These are phyloP conservation scores for Penicillium sp. DNA, from an alignment of 2,329 filamentous ascomycete species.

Conservation along the genomic window DNA sequence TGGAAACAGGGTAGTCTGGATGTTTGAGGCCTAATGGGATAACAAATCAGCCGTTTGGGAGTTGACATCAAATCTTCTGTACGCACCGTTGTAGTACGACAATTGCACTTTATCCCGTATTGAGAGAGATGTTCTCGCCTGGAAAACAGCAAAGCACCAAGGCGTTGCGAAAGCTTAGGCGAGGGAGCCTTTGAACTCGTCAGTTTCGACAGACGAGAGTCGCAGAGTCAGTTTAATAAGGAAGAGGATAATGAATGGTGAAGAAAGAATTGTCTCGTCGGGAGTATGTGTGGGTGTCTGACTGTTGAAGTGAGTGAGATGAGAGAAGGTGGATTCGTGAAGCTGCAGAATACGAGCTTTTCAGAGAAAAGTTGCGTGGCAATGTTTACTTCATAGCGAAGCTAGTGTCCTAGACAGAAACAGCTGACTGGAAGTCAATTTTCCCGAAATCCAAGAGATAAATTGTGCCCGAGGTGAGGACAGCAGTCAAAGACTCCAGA, in stretches of 20 bases:
- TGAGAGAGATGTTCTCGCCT: too few relatives aligned
- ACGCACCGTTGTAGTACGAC: too few relatives aligned
- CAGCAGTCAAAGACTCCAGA: neutral
- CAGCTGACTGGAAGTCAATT: neutral
- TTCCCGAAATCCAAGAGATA: neutral
- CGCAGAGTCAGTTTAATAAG: neutral
- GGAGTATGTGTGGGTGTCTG: neutral
- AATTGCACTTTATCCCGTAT: too few relatives aligned
- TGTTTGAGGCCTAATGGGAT: neutral
- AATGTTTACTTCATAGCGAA: neutral
- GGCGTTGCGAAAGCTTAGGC: too few relatives aligned
- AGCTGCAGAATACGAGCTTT: neutral
- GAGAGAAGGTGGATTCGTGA: neutral
- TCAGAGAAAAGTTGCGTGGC: neutral
- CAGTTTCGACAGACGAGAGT: neutral
- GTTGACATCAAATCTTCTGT: too few relatives aligned
- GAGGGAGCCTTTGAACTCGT: neutral
- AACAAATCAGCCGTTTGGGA: too few relatives aligned
- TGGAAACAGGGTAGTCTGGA: neutral
- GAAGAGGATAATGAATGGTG: neutral
- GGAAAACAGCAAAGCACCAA: too few relatives aligned
- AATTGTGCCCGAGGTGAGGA: neutral
- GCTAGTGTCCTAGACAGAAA: neutral
- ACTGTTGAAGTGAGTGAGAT: neutral
- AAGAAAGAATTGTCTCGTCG: neutral